Base-by-base conservation (phyloP, 371 early-diverging fungal species). In the Choanephora cucurbitarum region DNA sequence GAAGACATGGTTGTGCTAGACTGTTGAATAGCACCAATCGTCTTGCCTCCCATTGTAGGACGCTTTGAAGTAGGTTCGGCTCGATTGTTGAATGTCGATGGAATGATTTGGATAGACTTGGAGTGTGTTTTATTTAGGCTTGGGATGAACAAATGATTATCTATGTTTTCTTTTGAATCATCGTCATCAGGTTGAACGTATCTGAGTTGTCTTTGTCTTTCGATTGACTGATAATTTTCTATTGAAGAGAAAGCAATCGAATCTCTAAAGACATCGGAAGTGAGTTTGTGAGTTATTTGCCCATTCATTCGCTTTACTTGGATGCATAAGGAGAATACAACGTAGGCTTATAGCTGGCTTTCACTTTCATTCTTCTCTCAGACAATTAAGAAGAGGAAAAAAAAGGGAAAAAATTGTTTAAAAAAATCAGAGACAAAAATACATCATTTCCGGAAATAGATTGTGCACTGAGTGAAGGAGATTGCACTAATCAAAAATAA, bases 1-100 rank as follows among this genome's bases (percentile, higher is more conserved):
- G 57, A 43, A n/a, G 76, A 67, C 66, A 75, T 49, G 15, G 44
- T 51, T 22, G 62, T 18, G 18, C 42, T 41, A 28, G 50, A 33
- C 31, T 51, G 54, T 23, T 52, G 55, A 44, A 58, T 57, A 10
- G 64, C 34, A 15, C 49, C 53, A 37, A 60, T 52, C 6, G 67
- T 58, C 39, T 71, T 71, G 8, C 72, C 65, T n/a, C 72, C 69
- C 48, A 57, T 58, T 1, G 56, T 60, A 23, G 69, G 66, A 31
- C 65, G 31, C 23, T 59, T 44, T 5, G 37, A 45, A 13, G 62
- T 62, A 19, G 34, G 17, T 23, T 55, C 60, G 8, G 19, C 47
- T 34, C 21, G 14, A 5, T 52, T 23, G n/a, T 57, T 22, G 23
- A 61, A 61, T 10, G 55, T 61, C 10, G 50, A 41, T 41, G 39